Percentiles rank a stretch among this genome's conserved stretches.
Evolutionary conservation across 148 eudicot genomes (phyloP).

Genomic region (Fagopyrum esculentum): DNA sequence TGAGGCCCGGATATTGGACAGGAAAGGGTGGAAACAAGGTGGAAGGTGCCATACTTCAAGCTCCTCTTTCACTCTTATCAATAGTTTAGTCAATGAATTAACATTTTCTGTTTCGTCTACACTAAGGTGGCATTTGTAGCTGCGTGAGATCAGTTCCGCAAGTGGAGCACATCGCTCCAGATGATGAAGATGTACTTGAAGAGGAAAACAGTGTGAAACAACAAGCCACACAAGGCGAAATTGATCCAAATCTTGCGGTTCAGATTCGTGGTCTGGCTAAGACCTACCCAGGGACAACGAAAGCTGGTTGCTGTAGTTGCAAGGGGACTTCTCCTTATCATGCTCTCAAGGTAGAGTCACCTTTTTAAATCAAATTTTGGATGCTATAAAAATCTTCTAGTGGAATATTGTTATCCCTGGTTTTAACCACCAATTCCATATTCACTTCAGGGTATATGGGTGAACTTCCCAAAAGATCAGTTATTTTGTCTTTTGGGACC

Average conservation of each 20-base stretch:
- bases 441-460: conserved; percentile 64
- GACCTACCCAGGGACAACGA: conserved; percentile 53
- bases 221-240: conserved; percentile 37
- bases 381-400: background rate
- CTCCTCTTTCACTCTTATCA: background rate
- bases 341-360: conserved; percentile 61
- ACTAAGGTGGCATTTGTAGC: conserved; percentile 72
- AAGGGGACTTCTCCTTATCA: conserved; percentile 69
- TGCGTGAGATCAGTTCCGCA: conserved; percentile 50
- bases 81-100: background rate
- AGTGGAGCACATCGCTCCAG: conserved; percentile 35
- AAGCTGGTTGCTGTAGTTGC: conserved; percentile 64
- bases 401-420: background rate
- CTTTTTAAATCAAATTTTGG: background rate
- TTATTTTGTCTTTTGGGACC: conserved; percentile 94
- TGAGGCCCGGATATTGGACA: conserved; percentile 78
- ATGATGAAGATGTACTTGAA: conserved; percentile 76
- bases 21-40: conserved; percentile 69
- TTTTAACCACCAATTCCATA: background rate
- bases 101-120: background rate
- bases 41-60: conserved; percentile 39
- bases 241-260: conserved; percentile 65
- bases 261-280: conserved; percentile 89
- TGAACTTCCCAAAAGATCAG: conserved; percentile 76
- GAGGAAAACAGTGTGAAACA: conserved; percentile 79